Conservation (phyloP, 1,284 basidiomycete species). For the Taiwanofungus camphoratus region DNA sequence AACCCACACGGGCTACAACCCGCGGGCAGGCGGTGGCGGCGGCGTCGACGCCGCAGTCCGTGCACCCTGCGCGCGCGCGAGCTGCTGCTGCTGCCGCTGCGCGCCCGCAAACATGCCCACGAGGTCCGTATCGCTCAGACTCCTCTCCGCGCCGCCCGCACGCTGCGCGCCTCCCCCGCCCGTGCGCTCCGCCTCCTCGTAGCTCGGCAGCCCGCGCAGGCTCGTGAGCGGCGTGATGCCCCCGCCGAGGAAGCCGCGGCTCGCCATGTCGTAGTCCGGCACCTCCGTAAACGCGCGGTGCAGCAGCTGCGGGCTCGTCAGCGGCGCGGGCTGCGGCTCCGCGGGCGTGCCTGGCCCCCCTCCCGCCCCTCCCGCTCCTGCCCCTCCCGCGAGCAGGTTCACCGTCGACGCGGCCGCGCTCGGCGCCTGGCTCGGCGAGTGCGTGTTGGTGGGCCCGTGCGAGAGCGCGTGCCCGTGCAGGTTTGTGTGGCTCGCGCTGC, state of each 20-base stretch:
- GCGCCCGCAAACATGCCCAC: constrained; percentile 21
- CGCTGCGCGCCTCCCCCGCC: too few relatives aligned
- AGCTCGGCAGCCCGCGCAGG: constrained; percentile 71
- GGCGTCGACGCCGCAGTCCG: constrained; percentile 5
- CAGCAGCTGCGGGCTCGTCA: constrained; percentile 37
- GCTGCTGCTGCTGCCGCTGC: constrained; percentile 2
- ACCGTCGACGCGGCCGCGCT: constrained; percentile 10
- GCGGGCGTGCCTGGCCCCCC: constrained; percentile 6
- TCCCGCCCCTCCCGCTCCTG: background rate
- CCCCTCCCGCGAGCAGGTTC: constrained; percentile 20
- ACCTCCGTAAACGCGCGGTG: constrained; percentile 68
- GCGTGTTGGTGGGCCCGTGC: constrained; percentile 3
- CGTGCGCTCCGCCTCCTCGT: constrained; percentile 61
- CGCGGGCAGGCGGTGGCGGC: constrained; percentile 3
- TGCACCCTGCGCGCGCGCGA: background rate
- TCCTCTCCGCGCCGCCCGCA: constrained; percentile 17
- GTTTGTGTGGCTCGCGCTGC: constrained; percentile 32
- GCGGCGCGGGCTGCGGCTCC: constrained; percentile 20
- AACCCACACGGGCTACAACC: too few relatives aligned
- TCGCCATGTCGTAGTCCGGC: constrained; percentile 71
- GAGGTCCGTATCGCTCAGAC: constrained; percentile 25
- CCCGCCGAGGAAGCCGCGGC: constrained; percentile 76
- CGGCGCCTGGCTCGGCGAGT: constrained; percentile 3
- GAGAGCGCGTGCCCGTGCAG: constrained; percentile 17
- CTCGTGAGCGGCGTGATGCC: constrained; percentile 81